A percentile compares a stretch with the other conserved stretches of the same genome.
These are phyloP conservation scores for Nicotiana obtusifolia DNA, from an alignment of 257 asterid species.

Conservation along the genomic window DNA sequence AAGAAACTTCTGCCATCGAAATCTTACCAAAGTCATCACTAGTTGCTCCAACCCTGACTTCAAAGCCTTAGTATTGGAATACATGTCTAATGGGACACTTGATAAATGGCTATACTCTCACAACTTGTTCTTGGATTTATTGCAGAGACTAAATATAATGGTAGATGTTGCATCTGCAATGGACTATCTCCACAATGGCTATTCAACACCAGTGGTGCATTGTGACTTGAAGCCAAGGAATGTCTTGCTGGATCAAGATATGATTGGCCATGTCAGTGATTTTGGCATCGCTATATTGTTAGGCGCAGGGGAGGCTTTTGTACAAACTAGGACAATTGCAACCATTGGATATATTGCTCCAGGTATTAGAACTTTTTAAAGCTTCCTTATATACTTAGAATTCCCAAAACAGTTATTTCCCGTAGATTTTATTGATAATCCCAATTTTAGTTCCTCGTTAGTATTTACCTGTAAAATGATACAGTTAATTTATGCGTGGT, in stretches of 20 bases:
- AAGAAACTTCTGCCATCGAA: too few species aligned
- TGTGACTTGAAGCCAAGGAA: background rate
- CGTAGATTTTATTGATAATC: background rate
- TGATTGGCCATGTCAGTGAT: slow-evolving; percentile 4
- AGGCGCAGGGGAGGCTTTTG: background rate
- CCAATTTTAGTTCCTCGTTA: background rate
- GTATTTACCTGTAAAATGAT: too few species aligned
- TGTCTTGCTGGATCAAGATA: background rate
- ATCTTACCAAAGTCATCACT: too few species aligned
- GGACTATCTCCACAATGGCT: background rate
- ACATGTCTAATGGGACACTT: background rate
- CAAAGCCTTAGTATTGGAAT: background rate
- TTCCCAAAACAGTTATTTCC: background rate
- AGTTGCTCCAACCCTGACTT: too few species aligned
- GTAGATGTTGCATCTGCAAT: slow-evolving; percentile 1
- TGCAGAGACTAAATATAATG: background rate
- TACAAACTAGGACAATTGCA: background rate
- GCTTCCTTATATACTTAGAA: background rate
- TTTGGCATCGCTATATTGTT: background rate
- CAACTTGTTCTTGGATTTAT: background rate
- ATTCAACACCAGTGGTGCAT: background rate
- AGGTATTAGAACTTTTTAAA: background rate
- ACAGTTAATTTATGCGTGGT: too few species aligned
- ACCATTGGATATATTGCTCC: slow-evolving; percentile 2
- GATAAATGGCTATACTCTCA: background rate